Evolutionary conservation across 768 basidiomycete genomes (phyloP).

Genomic region (Glaciozyma antarctica): DNA sequence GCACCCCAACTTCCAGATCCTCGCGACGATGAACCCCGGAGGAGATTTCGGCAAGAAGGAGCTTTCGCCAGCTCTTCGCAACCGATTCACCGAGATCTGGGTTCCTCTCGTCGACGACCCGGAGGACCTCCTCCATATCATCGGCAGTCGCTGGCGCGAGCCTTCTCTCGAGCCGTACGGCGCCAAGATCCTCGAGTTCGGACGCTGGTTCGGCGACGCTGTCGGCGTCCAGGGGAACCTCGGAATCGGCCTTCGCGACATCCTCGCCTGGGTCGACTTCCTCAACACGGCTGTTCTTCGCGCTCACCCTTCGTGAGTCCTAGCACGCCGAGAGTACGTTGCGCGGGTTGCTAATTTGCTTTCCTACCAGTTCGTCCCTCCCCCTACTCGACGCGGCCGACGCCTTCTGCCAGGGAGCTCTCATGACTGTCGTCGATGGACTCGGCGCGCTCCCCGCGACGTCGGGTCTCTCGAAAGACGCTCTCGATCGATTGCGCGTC

Average conservation of each 20-base stretch:
- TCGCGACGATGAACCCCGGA: slow-evolving; percentile 99
- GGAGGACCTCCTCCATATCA: slow-evolving; percentile 65
- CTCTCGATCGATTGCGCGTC: slow-evolving; percentile 48
- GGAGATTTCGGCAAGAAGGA: slow-evolving; percentile 99
- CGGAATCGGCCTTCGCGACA: slow-evolving; percentile 70
- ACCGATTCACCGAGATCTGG: slow-evolving; percentile 99
- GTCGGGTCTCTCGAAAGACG: slow-evolving; percentile 48
- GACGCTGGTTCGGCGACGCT: slow-evolving; percentile 63
- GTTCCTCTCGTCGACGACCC: slow-evolving; percentile 72
- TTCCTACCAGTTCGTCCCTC: neutral
- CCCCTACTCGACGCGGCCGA: slow-evolving; percentile 14
- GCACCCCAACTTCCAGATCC: slow-evolving; percentile 62
- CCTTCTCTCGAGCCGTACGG: slow-evolving; percentile 50
- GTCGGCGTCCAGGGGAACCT: slow-evolving; percentile 51
- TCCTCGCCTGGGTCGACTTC: slow-evolving; percentile 90
- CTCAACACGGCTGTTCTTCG: slow-evolving; percentile 46
- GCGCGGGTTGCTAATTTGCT: neutral
- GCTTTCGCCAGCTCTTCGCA: slow-evolving; percentile 87
- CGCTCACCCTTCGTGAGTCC: slow-evolving; percentile 4
- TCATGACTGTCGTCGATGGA: slow-evolving; percentile 80
- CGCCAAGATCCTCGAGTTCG: slow-evolving; percentile 59
- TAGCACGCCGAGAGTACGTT: neutral
- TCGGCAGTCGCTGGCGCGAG: slow-evolving; percentile 58
- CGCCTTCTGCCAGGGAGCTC: slow-evolving; percentile 58
- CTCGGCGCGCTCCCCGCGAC: slow-evolving; percentile 40